These are phyloP conservation scores for Aspergillus sp. DNA, from an alignment of 2,329 filamentous ascomycete species.

Conservation along the genomic window DNA sequence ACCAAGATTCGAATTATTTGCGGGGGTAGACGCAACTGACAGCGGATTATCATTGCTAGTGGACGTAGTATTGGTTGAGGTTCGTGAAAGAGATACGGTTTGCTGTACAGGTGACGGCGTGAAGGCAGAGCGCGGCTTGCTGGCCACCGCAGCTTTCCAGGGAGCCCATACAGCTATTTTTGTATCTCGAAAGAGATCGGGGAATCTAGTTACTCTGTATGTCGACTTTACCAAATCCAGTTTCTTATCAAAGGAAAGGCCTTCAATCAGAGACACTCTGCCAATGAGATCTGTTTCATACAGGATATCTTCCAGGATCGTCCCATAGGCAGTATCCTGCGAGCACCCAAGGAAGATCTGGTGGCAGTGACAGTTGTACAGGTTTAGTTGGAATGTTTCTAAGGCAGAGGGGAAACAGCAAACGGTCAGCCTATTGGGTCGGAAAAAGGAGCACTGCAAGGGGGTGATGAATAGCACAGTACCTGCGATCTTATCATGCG, in stretches of 20 bases:
- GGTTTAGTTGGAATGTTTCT: constrained; percentile 57
- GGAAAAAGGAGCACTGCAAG: background rate
- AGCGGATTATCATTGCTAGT: constrained; percentile 34
- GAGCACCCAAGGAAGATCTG: constrained; percentile 62
- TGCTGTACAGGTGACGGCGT: constrained; percentile 39
- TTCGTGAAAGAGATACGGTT: constrained; percentile 31
- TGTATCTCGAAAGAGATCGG: constrained; percentile 53
- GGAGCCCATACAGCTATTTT: constrained; percentile 46
- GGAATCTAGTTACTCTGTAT: constrained; percentile 53
- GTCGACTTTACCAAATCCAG: constrained; percentile 47
- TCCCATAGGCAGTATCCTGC: constrained; percentile 56
- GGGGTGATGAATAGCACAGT: constrained; percentile 15
- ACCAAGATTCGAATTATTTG: constrained; percentile 37
- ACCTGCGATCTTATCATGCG: constrained; percentile 51
- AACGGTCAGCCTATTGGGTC: constrained; percentile 26
- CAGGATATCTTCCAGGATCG: constrained; percentile 51
- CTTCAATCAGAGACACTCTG: constrained; percentile 58
- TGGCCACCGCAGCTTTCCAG: constrained; percentile 32
- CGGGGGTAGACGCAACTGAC: constrained; percentile 36
- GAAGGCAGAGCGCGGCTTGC: constrained; percentile 29
- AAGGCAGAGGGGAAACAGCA: constrained; percentile 3
- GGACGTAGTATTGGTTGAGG: constrained; percentile 41
- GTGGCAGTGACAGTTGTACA: constrained; percentile 60
- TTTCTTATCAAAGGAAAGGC: constrained; percentile 56
- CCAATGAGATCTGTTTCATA: constrained; percentile 45